Conservation (phyloP, 2,329 filamentous ascomycete genomes). For the Ustilaginoidea virens region DNA sequence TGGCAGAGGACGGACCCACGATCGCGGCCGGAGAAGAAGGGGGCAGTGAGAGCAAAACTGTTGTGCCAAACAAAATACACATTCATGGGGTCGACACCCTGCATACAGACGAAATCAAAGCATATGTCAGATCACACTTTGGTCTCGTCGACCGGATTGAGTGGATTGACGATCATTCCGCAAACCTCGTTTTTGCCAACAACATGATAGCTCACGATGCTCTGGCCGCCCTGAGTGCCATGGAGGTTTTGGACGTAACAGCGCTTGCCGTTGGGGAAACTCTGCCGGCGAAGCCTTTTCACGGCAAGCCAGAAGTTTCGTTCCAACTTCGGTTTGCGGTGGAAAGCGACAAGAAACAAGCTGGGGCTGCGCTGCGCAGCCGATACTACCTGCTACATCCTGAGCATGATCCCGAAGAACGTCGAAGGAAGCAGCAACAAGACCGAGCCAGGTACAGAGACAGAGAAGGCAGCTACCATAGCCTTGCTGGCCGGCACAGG, state of each 20-base stretch:
- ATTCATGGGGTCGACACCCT: slow-evolving; percentile 70
- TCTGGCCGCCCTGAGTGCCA: slow-evolving; percentile 34
- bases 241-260: slow-evolving; percentile 36
- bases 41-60: slow-evolving; percentile 11
- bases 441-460: slow-evolving; percentile 49
- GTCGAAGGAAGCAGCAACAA: slow-evolving; percentile 39
- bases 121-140: slow-evolving; percentile 57
- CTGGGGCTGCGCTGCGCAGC: slow-evolving; percentile 64
- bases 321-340: slow-evolving; percentile 64
- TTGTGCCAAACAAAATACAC: slow-evolving; percentile 51
- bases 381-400: slow-evolving; percentile 88
- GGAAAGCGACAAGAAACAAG: slow-evolving; percentile 62
- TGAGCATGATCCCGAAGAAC: slow-evolving; percentile 70
- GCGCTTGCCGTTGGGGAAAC: slow-evolving; percentile 45
- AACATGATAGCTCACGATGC: slow-evolving; percentile 37
- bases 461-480: slow-evolving; percentile 24
- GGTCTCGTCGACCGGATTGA: slow-evolving; percentile 50
- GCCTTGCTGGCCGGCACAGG: slow-evolving; percentile 16
- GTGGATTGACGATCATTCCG: slow-evolving; percentile 90
- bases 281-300: slow-evolving; percentile 53
- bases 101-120: slow-evolving; percentile 64
- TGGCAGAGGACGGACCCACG: slow-evolving; percentile 18
- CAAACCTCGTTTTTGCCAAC: slow-evolving; percentile 65
- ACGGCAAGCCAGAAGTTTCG: slow-evolving; percentile 50
- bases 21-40: background rate